Base-by-base conservation (phyloP, 2,329 filamentous ascomycete species). In the Pestalotiopsis sp. region DNA sequence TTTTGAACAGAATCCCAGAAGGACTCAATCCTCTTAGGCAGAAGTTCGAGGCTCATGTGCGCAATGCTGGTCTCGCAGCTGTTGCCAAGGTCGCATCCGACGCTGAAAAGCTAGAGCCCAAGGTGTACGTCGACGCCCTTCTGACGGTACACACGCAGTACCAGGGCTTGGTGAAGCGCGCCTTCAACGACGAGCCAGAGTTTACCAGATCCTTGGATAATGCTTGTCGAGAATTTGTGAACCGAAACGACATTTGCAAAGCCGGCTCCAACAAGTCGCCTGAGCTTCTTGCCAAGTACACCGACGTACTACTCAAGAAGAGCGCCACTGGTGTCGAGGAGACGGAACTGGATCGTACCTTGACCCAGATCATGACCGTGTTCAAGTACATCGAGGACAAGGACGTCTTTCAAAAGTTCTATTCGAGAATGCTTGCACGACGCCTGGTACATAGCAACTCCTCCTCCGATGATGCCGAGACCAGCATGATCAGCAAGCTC, bases 311-410 rank as follows among this genome's bases (percentile, higher is more conserved):
- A 39, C 85, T 99, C 65, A 95, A 96, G 81, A 98, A 97, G 86
- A 95, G 93, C 73, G 93, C 92, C 38, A 97, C 95, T 74, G 94
- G 94, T 75, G 93, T 94, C 14, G 96, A 98, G 78, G 96, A 99
- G 78, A 92, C 93, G 39, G 95, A 99, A 77, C 87, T 98, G 75
- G 96, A 99, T 82, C 91, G 92, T 73, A 92, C 94, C 39, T 85
- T 98, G 38, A 90, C 90, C 23, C 93, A 98, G 80, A 96, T 99
- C 76, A 99, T 99, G 96, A 98, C 95, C 1, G 94, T 99, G 67
- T 99, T 99, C 89, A 98, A 98, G 84, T 99, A 99, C 82, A 98
- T 99, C 72, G 96, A 99, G 79, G 97, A 99, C 83, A 99, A 99
- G 86, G 96, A 99, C 77, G 97, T 99, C 4, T 99, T 99, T 87